phyloP scores from a whole-genome alignment of 208 protist species.

The Crithidia mellificae region DNA sequence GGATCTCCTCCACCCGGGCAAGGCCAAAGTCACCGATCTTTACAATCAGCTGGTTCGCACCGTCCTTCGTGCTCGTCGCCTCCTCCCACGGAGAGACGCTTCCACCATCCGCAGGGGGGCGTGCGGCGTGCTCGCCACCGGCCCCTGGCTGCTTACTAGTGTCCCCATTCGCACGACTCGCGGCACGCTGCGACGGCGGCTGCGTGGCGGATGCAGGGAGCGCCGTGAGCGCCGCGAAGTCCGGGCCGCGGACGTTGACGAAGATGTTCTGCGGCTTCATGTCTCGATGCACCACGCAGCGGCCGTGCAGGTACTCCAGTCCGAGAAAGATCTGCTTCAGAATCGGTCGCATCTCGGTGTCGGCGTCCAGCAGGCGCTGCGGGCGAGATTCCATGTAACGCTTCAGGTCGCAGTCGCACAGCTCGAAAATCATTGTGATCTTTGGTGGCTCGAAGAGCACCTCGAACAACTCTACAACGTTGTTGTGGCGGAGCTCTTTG shows the following conservation, averaged over 20 bases:
- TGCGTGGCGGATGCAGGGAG: constrained; percentile 10
- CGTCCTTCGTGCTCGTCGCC: constrained; percentile 4
- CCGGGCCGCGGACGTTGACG: constrained; percentile 49
- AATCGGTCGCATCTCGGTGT: constrained; percentile 59
- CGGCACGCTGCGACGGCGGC: background rate
- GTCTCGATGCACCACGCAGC: constrained; percentile 88
- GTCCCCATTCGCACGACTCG: background rate
- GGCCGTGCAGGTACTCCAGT: constrained; percentile 74
- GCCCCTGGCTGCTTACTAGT: background rate
- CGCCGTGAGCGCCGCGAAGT: constrained; percentile 34
- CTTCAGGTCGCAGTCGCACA: constrained; percentile 96
- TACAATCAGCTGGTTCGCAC: constrained; percentile 41
- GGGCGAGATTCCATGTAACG: constrained; percentile 90
- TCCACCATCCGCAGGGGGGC: constrained; percentile 1
- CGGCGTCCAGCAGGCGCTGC: constrained; percentile 37
- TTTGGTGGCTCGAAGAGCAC: constrained; percentile 97
- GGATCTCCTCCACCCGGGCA: constrained; percentile 84
- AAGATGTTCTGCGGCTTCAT: constrained; percentile 93
- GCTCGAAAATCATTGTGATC: constrained; percentile 98
- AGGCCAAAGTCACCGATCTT: constrained; percentile 93
- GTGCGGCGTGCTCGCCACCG: background rate
- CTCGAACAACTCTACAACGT: constrained; percentile 93
- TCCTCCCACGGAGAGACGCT: constrained; percentile 14
- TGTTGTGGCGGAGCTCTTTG: constrained; percentile 95
- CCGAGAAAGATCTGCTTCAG: constrained; percentile 82